A percentile compares a stretch with the other conserved stretches of the same genome.
phyloP scores from a whole-genome alignment of 2,329 filamentous ascomycete species.

The Drechmeria coniospora region DNA sequence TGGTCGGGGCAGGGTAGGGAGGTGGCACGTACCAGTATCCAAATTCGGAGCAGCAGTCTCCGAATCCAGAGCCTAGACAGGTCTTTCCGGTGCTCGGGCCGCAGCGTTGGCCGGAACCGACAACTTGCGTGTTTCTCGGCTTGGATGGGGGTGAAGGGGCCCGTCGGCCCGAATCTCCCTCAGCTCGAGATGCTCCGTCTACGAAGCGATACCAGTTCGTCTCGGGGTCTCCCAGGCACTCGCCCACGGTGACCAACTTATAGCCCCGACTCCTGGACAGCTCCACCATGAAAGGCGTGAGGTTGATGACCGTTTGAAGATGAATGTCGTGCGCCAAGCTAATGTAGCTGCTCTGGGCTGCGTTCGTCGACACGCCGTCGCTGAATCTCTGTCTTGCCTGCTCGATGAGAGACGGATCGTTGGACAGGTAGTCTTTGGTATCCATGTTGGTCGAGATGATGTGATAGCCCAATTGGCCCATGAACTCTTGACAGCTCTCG shows the following conservation, averaged over 20 bases:
- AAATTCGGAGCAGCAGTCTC: slow-evolving; percentile 24
- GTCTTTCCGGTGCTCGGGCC: slow-evolving; percentile 19
- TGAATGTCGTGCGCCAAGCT: slow-evolving; percentile 37
- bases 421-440: slow-evolving; percentile 44
- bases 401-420: slow-evolving; percentile 31
- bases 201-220: slow-evolving; percentile 34
- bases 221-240: slow-evolving; percentile 38
- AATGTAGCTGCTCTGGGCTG: slow-evolving; percentile 24
- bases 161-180: slow-evolving; percentile 3
- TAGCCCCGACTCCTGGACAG: slow-evolving; percentile 25
- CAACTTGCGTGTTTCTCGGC: slow-evolving; percentile 8
- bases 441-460: slow-evolving; percentile 42
- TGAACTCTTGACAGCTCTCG: slow-evolving; percentile 17
- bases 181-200: slow-evolving; percentile 2
- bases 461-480: slow-evolving; percentile 34
- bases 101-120: slow-evolving; percentile 21
- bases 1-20: neutral
- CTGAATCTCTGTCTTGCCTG: slow-evolving; percentile 24
- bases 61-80: slow-evolving; percentile 19
- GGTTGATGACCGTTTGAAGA: slow-evolving; percentile 25
- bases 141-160: slow-evolving; percentile 5
- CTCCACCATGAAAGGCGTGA: slow-evolving; percentile 27
- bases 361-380: slow-evolving; percentile 17
- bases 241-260: slow-evolving; percentile 36
- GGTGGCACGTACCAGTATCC: slow-evolving; percentile 22